A percentile compares a stretch with the other conserved stretches of the same genome.
Conservation (phyloP, 805 yeast genomes). For the Candida qinlingensis region DNA sequence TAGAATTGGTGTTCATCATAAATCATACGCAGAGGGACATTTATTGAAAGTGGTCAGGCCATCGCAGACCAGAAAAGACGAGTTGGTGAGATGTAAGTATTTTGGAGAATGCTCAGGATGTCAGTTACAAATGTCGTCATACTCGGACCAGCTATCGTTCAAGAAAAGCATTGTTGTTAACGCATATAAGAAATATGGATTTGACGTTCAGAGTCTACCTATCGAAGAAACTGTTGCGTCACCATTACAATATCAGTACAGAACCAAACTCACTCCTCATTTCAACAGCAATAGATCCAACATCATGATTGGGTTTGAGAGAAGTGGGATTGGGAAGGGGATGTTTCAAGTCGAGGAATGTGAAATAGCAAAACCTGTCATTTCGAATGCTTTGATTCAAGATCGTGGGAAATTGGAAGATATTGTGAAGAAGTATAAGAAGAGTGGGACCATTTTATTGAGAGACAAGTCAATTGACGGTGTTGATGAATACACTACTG, state of each 20-base stretch:
- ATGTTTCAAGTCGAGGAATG: slow-evolving; percentile 88
- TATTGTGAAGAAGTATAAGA: slow-evolving; percentile 40
- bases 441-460: slow-evolving; percentile 84
- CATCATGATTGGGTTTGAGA: slow-evolving; percentile 73
- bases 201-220: slow-evolving; percentile 35
- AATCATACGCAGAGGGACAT: slow-evolving; percentile 68
- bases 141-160: slow-evolving; percentile 62
- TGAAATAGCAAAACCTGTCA: slow-evolving; percentile 75
- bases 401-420: slow-evolving; percentile 55
- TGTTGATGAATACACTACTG: slow-evolving; percentile 56
- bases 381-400: slow-evolving; percentile 62
- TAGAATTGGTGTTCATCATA: slow-evolving; percentile 69
- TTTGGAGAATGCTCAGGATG: slow-evolving; percentile 92
- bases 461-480: slow-evolving; percentile 62
- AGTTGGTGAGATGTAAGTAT: slow-evolving; percentile 56
- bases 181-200: slow-evolving; percentile 76
- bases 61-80: slow-evolving; percentile 46
- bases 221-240: slow-evolving; percentile 69
- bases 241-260: slow-evolving; percentile 67
- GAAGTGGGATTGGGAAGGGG: slow-evolving; percentile 41
- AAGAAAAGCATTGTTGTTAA: slow-evolving; percentile 69
- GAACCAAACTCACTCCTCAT: slow-evolving; percentile 95
- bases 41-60: slow-evolving; percentile 43
- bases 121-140: slow-evolving; percentile 77
- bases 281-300: slow-evolving; percentile 61